Base-by-base conservation (phyloP, 345 rosid genomes). In the Cardiospermum halicacabum region DNA sequence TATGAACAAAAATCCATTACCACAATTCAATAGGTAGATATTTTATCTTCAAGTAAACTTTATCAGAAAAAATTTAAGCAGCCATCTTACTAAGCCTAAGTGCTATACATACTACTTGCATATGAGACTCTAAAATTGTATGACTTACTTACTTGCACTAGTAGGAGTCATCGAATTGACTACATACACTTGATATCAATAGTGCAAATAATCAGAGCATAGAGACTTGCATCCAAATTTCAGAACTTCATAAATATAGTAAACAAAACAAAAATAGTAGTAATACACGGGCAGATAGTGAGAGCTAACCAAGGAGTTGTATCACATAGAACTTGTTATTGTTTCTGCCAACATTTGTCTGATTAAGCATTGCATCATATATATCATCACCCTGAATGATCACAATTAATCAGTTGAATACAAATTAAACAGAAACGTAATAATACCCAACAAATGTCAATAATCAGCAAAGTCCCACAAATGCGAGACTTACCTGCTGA, bases 321-420 rank as follows among this genome's bases (percentile, higher is more conserved):
- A 89, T 81, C 63, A 80, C 84, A 69, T 77, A 88, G 82, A 87
- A 88, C 74, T 89, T 92, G 85, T 92, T 87, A 59, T 89, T 92
- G 70, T 89, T 89, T 43, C 72, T 71, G 63, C 82, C 84, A 51
- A 86, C 77, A 74, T 89, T 84, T 53, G 96, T 88, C 75, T 92
- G 96, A 69, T 89, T 92, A 69, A 89, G 75, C 81, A 84, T 84
- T 28, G 93, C 96, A 79, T 89, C 96, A 71, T 86, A 92, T 43
- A 88, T 60, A 69, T 81, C 87, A 74, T 80, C 82, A 67, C 81
- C 91, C 98, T 88, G 84, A 72, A 85, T 31, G 37, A 59, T 11
- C 37, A 56, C 40, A 59, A 60, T 60, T 5, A 34, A 34, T 34
- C 39, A 34, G 3, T 34, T 55, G 24, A 39, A 32, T 53, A 18